Base-by-base conservation (phyloP, 2,329 filamentous ascomycete genomes). In the Exophiala mesophila region DNA sequence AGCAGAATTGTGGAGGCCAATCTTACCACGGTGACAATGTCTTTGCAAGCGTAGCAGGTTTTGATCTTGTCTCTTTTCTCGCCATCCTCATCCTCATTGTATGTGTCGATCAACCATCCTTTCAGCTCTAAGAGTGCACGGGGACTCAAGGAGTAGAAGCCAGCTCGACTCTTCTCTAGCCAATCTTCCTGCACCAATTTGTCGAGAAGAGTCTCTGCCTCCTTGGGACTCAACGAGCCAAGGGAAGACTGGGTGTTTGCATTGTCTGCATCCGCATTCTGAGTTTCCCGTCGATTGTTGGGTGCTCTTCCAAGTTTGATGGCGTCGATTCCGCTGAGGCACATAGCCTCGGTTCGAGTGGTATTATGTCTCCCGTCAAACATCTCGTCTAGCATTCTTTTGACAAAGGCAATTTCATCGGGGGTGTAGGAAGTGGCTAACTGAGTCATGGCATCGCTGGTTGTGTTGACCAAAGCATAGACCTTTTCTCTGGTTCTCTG, bases 331-430 rank as follows among this genome's bases (percentile, higher is more conserved):
- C 78, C 76, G 9, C 80, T 84, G 3, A 97, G 69, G 3, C 86
- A 88, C 77, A 96, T 82, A 18, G 88, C 77, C 64, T 98, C 90
- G 57, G 81, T 78, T n/a, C 79, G 73, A 6, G 72, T 74, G 0
- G 82, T 87, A 59, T 97, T 97, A 68, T 88, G 81, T 15, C 78
- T 83, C 19, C 52, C 49, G 51, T 94, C 87, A 60, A 97, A 98
- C 78, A 98, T 94, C 55, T 77, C 80, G 61, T 96, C 89, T 1
- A 98, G 76, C 3, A 96, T 63, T 6, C 92, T 76, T 65, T 94
- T 92, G 41, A 97, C 78, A 61, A 88, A 98, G 0, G 85, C 80
- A 21, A 97, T 85, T 67, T 97, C 89, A 54, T 95, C 88, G 0
- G 87, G 70, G 5, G 74, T 77, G 59, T 85, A 85, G 0, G 78